Evolutionary conservation across 768 basidiomycete genomes (phyloP).

Genomic region (Suillus americanus): DNA sequence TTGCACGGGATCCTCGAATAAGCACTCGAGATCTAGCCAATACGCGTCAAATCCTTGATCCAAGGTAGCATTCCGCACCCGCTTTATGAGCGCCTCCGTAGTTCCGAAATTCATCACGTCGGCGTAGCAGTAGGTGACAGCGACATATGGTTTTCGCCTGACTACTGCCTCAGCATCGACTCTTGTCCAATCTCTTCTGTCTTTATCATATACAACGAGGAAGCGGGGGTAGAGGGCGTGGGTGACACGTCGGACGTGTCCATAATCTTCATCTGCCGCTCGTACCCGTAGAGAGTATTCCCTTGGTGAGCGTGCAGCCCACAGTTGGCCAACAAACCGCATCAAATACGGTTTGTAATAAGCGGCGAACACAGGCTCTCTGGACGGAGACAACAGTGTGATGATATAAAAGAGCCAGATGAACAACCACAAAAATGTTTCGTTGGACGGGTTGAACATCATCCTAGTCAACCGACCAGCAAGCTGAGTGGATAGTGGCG

Average conservation of each 20-base stretch:
- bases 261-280: conserved; percentile 7
- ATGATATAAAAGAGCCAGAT: conserved; percentile 20
- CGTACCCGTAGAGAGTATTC: conserved; percentile 19
- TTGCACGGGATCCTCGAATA: not conserved
- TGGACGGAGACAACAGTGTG: conserved; percentile 13
- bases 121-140: conserved; percentile 18
- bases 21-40: conserved; percentile 20
- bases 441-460: conserved; percentile 1
- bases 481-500: conserved; percentile 11
- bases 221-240: conserved; percentile 15
- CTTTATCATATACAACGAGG: conserved; percentile 16
- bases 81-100: not conserved
- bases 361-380: conserved; percentile 2
- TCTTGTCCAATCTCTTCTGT: conserved; percentile 2
- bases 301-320: conserved; percentile 20
- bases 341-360: conserved; percentile 20
- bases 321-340: conserved; percentile 23
- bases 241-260: conserved; percentile 7
- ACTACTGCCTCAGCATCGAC: conserved; percentile 6
- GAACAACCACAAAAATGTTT: conserved; percentile 12
- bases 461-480: conserved; percentile 17
- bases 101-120: conserved; percentile 12
- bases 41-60: conserved; percentile 15
- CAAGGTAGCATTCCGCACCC: conserved; percentile 8
- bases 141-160: conserved; percentile 15